phyloP scores from a whole-genome alignment of 2,329 filamentous ascomycete species.

The Fusarium sp. region DNA sequence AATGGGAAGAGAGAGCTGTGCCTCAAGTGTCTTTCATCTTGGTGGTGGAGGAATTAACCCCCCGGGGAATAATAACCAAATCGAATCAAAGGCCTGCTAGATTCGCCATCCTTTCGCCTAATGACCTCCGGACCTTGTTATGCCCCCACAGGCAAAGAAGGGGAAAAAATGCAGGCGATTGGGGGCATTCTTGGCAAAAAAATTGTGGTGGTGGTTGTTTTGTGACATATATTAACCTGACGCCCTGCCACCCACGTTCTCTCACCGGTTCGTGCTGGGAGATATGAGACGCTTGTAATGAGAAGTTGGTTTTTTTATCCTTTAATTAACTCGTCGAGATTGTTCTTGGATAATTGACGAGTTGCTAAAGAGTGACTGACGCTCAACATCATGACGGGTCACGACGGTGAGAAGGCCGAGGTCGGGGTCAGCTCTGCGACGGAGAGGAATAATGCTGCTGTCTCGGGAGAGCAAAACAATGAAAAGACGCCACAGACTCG shows the following conservation, averaged over 20 bases:
- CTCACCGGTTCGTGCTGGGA: neutral
- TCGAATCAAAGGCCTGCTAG: slow-evolving; percentile 3
- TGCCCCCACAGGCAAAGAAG: slow-evolving; percentile 28
- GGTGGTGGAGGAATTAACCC: neutral
- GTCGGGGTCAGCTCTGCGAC: slow-evolving; percentile 1
- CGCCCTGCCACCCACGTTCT: neutral
- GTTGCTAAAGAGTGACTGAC: neutral
- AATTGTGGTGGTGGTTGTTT: neutral
- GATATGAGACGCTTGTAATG: neutral
- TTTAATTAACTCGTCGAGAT: neutral
- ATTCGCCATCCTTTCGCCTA: slow-evolving; percentile 22
- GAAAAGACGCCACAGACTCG: slow-evolving; percentile 22
- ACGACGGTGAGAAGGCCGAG: slow-evolving; percentile 24
- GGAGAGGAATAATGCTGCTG: neutral
- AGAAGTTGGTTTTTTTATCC: neutral
- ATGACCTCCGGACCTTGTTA: neutral
- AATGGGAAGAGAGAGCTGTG: neutral
- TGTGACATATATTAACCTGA: slow-evolving; percentile 31
- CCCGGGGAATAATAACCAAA: slow-evolving; percentile 1
- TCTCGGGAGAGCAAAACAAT: neutral
- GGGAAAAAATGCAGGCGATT: slow-evolving; percentile 5
- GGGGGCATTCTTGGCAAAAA: slow-evolving; percentile 29
- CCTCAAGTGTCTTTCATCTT: neutral
- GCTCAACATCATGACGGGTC: slow-evolving; percentile 18
- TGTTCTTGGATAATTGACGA: neutral